Conservation (phyloP, 176 grass and related monocot species). For the Pharus latifolius region DNA sequence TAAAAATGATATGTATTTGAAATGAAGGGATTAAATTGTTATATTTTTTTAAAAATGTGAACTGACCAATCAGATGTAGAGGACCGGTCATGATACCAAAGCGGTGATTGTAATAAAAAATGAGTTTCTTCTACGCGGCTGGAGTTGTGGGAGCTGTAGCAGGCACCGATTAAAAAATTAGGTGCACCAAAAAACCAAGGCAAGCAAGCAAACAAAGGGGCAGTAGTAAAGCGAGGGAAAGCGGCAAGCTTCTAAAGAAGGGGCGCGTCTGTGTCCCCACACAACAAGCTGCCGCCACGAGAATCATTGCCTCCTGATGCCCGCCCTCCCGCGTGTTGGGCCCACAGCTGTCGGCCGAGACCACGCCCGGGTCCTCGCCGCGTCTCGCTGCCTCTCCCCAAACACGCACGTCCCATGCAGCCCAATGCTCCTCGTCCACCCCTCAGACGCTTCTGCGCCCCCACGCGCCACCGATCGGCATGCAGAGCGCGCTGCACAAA, state of each 20-base stretch:
- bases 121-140: too few relatives aligned
- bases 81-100: too few relatives aligned
- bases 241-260: not conserved
- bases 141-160: not conserved
- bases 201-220: not conserved
- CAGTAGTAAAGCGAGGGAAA: constrained; percentile 10
- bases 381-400: not conserved
- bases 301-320: constrained; percentile 47
- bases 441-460: too few relatives aligned
- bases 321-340: constrained; percentile 18
- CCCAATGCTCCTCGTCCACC: not conserved
- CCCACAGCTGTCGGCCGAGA: constrained; percentile 34
- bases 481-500: too few relatives aligned
- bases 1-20: too few relatives aligned
- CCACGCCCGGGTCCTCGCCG: constrained; percentile 30
- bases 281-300: constrained; percentile 37
- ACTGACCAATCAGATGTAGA: too few relatives aligned
- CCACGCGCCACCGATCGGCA: too few relatives aligned
- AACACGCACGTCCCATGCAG: not conserved
- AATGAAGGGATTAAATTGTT: too few relatives aligned
- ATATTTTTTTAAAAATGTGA: too few relatives aligned
- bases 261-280: constrained; percentile 20
- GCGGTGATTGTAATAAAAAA: too few relatives aligned
- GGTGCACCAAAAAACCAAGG: not conserved
- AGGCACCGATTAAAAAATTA: not conserved